These are phyloP conservation scores for Allomyces javanicus DNA, from an alignment of 192 early-diverging fungal genomes.

Conservation along the genomic window DNA sequence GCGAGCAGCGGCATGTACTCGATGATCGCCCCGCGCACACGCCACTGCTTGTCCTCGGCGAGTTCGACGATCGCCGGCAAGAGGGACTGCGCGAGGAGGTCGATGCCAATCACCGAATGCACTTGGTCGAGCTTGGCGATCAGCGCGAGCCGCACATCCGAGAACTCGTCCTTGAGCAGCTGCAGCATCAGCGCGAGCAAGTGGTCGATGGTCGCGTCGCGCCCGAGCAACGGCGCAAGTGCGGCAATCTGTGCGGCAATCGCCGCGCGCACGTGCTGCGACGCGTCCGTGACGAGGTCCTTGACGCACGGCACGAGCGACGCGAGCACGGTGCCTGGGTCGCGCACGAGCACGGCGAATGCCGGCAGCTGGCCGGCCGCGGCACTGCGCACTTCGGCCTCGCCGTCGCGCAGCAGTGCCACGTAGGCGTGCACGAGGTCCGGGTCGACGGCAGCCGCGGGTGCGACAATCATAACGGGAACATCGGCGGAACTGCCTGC, in stretches of 20 bases:
- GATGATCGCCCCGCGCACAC: constrained; percentile 95
- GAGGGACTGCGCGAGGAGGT: constrained; percentile 86
- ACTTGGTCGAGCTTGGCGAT: constrained; percentile 94
- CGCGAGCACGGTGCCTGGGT: constrained; percentile 52
- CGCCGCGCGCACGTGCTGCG: constrained; percentile 87
- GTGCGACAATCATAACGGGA: neutral
- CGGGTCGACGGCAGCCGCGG: constrained; percentile 54
- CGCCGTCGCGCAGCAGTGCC: constrained; percentile 75
- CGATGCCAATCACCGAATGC: constrained; percentile 91
- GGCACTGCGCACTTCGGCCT: constrained; percentile 93
- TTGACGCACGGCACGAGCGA: constrained; percentile 74
- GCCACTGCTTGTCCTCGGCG: constrained; percentile 99
- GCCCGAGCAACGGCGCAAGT: constrained; percentile 82
- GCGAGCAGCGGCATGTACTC: constrained; percentile 98
- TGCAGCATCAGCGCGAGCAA: constrained; percentile 85
- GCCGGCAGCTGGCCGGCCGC: constrained; percentile 80
- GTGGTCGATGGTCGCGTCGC: constrained; percentile 82
- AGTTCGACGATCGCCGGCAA: constrained; percentile 96
- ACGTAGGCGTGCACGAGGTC: constrained; percentile 75
- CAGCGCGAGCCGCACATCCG: constrained; percentile 94
- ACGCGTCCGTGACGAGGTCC: constrained; percentile 86
- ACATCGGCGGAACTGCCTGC: neutral
- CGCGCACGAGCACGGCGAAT: constrained; percentile 54
- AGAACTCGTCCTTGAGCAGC: constrained; percentile 88
- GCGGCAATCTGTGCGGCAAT: constrained; percentile 92